phyloP scores from a whole-genome alignment of 177 flowering plant species.

The Vitis hybrid region DNA sequence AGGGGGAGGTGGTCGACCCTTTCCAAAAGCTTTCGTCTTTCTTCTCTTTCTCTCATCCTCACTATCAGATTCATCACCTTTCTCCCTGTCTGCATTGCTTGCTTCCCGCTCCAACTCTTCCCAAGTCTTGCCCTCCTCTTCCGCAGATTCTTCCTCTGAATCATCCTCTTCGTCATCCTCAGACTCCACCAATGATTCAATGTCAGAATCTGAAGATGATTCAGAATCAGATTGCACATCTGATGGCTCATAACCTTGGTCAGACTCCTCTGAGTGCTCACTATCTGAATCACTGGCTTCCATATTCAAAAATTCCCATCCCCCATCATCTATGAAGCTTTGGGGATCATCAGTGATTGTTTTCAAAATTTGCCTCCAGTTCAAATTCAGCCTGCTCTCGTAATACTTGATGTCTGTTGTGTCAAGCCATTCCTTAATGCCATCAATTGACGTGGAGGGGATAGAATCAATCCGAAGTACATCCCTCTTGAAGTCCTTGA shows the following conservation, averaged over 20 bases:
- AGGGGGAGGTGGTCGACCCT: slow-evolving; percentile 36
- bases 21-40: slow-evolving; percentile 70
- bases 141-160: slow-evolving; percentile 55
- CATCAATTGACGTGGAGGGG: slow-evolving; percentile 66
- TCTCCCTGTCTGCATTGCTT: slow-evolving; percentile 69
- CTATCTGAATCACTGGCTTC: slow-evolving; percentile 69
- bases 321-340: slow-evolving; percentile 69
- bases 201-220: slow-evolving; percentile 56
- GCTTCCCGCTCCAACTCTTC: slow-evolving; percentile 90
- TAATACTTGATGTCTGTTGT: slow-evolving; percentile 77
- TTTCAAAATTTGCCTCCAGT: slow-evolving; percentile 66
- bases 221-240: slow-evolving; percentile 61
- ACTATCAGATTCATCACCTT: slow-evolving; percentile 68
- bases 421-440: slow-evolving; percentile 82
- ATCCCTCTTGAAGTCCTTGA: slow-evolving; percentile 79
- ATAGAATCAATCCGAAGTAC: slow-evolving; percentile 75
- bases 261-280: slow-evolving; percentile 57
- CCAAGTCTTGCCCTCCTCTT: slow-evolving; percentile 79
- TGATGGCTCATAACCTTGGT: slow-evolving; percentile 68
- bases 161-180: slow-evolving; percentile 67
- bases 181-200: slow-evolving; percentile 70
- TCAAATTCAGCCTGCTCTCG: slow-evolving; percentile 72
- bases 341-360: slow-evolving; percentile 72
- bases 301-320: slow-evolving; percentile 80
- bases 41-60: slow-evolving; percentile 69